Evolutionary conservation across 441 rosid genomes (phyloP).

Genomic region (Mallotus repandus): DNA sequence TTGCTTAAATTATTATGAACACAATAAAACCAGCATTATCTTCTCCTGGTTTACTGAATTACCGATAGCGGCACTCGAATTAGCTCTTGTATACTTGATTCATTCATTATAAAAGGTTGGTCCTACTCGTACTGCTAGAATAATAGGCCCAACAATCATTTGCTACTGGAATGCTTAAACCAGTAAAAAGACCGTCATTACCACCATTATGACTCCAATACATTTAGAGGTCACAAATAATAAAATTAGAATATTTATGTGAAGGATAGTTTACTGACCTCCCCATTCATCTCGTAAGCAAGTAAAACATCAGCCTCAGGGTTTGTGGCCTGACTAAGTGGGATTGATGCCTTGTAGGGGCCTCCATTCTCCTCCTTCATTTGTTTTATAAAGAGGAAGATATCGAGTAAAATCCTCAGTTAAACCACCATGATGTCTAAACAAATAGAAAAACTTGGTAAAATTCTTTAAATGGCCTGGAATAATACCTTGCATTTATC

Average conservation of each 20-base stretch:
- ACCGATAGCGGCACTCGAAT: no score
- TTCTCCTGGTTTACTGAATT: no score
- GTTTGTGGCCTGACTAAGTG: conserved; percentile 84
- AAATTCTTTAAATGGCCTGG: conserved; percentile 9
- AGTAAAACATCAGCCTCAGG: conserved; percentile 96
- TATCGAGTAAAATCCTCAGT: not conserved
- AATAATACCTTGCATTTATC: conserved; percentile 83
- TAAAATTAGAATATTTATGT: not conserved
- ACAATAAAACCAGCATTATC: not conserved
- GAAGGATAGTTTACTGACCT: conserved; percentile 45
- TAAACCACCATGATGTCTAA: conserved; percentile 4
- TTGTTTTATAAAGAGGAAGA: not conserved
- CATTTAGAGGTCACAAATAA: conserved; percentile 6
- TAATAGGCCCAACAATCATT: not conserved
- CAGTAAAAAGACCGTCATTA: not conserved
- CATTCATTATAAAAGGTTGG: no score
- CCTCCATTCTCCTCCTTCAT: conserved; percentile 97
- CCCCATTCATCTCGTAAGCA: conserved; percentile 98
- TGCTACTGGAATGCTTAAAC: not conserved
- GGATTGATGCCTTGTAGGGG: conserved; percentile 94
- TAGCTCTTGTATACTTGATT: no score
- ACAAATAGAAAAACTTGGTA: conserved; percentile 14
- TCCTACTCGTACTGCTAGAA: no score
- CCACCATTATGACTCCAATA: not conserved
- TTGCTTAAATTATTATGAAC: not conserved